Percentiles rank a stretch among this genome's conserved stretches.
Evolutionary conservation across 1,284 basidiomycete species (phyloP).

Genomic region (Cystobasidium slooffiae): DNA sequence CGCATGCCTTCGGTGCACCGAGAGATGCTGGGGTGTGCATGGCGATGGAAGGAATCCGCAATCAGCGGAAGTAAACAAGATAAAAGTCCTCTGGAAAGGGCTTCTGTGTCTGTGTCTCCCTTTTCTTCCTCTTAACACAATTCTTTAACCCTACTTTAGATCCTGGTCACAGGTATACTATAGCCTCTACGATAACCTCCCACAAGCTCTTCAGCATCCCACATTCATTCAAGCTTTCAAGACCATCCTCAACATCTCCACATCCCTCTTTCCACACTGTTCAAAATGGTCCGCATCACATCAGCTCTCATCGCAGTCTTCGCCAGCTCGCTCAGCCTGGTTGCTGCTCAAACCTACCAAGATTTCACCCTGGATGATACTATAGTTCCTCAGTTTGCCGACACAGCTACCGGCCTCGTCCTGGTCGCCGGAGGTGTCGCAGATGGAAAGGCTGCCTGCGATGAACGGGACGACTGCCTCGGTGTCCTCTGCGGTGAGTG

Average conservation of each 20-base stretch:
- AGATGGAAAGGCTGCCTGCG: background rate
- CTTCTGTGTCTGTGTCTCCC: no score
- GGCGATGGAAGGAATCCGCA: no score
- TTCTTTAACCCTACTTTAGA: background rate
- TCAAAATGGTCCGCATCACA: slow-evolving; percentile 2
- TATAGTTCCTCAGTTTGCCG: background rate
- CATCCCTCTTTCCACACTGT: background rate
- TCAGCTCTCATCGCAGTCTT: background rate
- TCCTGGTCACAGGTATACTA: background rate
- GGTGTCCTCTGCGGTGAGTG: slow-evolving; percentile 5
- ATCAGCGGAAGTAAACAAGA: no score
- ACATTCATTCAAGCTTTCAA: background rate
- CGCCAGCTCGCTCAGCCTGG: background rate
- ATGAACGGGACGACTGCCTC: background rate
- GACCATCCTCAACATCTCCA: background rate
- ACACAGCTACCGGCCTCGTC: background rate
- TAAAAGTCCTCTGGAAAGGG: no score
- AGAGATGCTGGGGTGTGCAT: no score
- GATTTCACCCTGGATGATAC: background rate
- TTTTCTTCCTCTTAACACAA: no score
- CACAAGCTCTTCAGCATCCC: slow-evolving; percentile 2
- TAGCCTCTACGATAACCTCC: background rate
- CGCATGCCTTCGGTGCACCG: no score
- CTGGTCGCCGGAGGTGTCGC: background rate
- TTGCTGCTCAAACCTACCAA: slow-evolving; percentile 12